A percentile compares a stretch with the other conserved stretches of the same genome.
Evolutionary conservation across 345 rosid species (phyloP).

Genomic region (Trapa incisa): DNA sequence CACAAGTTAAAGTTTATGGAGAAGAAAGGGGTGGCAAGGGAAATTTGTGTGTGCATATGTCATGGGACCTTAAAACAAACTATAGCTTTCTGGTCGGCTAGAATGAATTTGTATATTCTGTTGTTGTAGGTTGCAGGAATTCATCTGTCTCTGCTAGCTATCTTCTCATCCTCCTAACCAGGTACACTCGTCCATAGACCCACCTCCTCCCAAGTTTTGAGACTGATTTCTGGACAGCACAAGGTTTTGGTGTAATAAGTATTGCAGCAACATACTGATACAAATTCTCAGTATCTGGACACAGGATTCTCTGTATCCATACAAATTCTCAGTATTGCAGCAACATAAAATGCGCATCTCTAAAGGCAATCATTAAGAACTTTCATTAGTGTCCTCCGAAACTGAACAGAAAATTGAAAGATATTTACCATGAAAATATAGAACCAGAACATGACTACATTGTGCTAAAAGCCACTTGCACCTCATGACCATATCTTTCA

Average conservation of each 20-base stretch:
- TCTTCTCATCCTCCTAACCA: slow-evolving; percentile 55
- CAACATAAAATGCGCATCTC: background rate
- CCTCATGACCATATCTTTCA: background rate
- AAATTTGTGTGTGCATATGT: background rate
- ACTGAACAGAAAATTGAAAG: background rate
- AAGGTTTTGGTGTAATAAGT: background rate
- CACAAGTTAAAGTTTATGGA: background rate
- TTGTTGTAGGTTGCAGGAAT: slow-evolving; percentile 3
- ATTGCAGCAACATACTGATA: background rate
- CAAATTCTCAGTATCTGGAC: background rate
- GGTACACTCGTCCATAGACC: slow-evolving; percentile 86
- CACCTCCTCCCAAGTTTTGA: slow-evolving; percentile 57
- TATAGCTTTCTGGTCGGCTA: background rate
- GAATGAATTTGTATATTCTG: background rate
- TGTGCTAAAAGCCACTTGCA: background rate
- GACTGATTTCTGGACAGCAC: slow-evolving; percentile 39
- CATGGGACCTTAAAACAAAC: background rate
- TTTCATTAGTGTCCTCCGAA: too few species aligned
- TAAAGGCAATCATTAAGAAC: too few species aligned
- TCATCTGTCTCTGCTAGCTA: slow-evolving; percentile 28
- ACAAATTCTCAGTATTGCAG: background rate
- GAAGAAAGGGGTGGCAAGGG: background rate
- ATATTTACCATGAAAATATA: background rate
- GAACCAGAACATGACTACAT: background rate
- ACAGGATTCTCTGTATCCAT: background rate